These are phyloP conservation scores for Fraxinus sp. DNA, from an alignment of 305 asterid genomes.

Conservation along the genomic window DNA sequence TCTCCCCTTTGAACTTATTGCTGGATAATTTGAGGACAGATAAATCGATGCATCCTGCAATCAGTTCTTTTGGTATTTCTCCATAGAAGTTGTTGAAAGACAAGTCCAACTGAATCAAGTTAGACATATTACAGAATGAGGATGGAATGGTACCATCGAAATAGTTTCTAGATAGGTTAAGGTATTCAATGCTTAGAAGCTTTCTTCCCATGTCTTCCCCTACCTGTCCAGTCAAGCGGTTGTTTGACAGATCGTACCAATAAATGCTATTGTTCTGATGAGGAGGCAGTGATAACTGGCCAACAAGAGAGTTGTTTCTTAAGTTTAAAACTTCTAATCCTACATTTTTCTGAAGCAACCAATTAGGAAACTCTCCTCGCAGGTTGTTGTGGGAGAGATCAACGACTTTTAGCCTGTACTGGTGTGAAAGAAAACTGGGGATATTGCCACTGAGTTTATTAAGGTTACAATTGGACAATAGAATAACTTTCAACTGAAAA, in stretches of 20 bases:
- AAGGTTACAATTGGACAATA: neutral
- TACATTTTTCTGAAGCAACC: slow-evolving; percentile 4
- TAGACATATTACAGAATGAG: neutral
- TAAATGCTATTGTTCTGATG: neutral
- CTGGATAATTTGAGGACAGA: neutral
- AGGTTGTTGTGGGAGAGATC: slow-evolving; percentile 6
- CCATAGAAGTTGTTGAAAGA: slow-evolving; percentile 16
- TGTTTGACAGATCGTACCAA: neutral
- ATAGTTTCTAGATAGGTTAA: slow-evolving; percentile 5
- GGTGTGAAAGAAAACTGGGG: slow-evolving; percentile 6
- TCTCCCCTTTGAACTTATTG: slow-evolving; percentile 6
- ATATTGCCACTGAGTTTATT: neutral
- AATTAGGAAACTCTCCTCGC: neutral
- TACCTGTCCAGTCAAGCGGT: neutral
- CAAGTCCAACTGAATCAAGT: neutral
- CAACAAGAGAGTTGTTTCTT: slow-evolving; percentile 3
- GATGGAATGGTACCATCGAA: slow-evolving; percentile 2
- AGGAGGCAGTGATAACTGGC: neutral
- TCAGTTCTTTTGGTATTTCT: neutral
- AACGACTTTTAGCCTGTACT: neutral
- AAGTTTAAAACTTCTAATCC: neutral
- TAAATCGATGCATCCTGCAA: neutral
- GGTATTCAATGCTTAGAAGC: neutral
- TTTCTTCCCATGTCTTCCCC: neutral
- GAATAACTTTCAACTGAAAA: neutral